Evolutionary conservation across 345 rosid species (phyloP).

Genomic region (Carallia pectinifolia): DNA sequence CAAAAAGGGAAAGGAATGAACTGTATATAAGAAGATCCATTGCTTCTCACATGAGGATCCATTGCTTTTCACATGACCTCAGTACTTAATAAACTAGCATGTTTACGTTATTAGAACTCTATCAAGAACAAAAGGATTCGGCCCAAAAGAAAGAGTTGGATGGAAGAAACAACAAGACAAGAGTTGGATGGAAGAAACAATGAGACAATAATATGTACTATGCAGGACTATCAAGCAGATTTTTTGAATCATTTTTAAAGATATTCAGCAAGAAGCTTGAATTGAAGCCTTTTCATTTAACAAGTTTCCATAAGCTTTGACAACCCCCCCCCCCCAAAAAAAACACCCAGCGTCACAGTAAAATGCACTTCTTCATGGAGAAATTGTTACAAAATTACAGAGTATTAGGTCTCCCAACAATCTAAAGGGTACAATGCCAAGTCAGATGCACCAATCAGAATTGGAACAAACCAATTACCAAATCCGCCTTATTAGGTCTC

Average conservation of each 20-base stretch:
- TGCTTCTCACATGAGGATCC: no score
- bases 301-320: neutral
- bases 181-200: no score
- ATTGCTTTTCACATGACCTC: neutral
- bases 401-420: no score
- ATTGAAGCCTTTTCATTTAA: neutral
- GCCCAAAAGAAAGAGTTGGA: neutral
- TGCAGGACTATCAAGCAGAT: neutral
- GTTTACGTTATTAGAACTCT: neutral
- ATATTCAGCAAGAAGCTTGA: neutral
- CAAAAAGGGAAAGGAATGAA: neutral
- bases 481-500: no score
- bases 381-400: no score
- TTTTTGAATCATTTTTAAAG: neutral
- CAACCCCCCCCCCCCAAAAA: no score
- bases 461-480: no score
- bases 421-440: no score
- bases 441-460: no score
- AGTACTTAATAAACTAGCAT: neutral
- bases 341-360: no score
- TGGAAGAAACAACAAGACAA: neutral
- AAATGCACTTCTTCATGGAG: no score
- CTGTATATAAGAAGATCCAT: no score
- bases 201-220: neutral
- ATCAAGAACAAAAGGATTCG: neutral